Percentiles rank a stretch among this genome's conserved stretches.
Evolutionary conservation across 2,329 filamentous ascomycete species (phyloP).

Genomic region (Talaromyces pinophilus): DNA sequence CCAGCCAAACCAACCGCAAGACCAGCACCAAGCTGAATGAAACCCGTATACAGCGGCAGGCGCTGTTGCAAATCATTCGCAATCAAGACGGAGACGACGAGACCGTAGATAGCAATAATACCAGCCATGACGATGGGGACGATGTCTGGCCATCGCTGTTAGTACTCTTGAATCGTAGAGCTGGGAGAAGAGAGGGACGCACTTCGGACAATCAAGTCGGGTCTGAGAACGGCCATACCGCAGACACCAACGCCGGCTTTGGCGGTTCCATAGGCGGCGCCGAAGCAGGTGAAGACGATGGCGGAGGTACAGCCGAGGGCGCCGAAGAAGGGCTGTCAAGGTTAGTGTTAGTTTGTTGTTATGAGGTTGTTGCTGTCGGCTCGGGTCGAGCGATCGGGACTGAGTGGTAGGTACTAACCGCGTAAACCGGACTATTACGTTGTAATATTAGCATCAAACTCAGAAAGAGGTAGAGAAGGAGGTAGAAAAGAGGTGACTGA

Average conservation of each 20-base stretch:
- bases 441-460: conserved; percentile 13
- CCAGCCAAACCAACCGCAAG: conserved; percentile 78
- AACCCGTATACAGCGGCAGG: conserved; percentile 74
- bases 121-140: conserved; percentile 99
- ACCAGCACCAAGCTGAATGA: conserved; percentile 83
- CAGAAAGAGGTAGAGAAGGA: neutral
- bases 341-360: conserved; percentile 20
- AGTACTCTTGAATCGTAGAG: conserved; percentile 15
- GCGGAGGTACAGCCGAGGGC: conserved; percentile 94
- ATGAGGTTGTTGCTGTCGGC: neutral
- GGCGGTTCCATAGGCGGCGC: conserved; percentile 96
- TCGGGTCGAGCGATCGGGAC: neutral
- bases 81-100: conserved; percentile 84
- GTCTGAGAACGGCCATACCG: conserved; percentile 95
- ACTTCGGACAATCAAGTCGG: conserved; percentile 99
- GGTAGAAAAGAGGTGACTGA: neutral
- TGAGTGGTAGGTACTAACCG: conserved; percentile 69
- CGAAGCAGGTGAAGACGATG: conserved; percentile 95
- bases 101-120: conserved; percentile 99
- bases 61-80: conserved; percentile 75
- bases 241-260: conserved; percentile 99
- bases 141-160: conserved; percentile 67
- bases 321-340: conserved; percentile 81
- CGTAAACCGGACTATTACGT: conserved; percentile 82
- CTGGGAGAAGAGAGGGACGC: conserved; percentile 46